These are phyloP conservation scores for Mimosa pudica DNA, from an alignment of 306 rosid genomes.

Conservation along the genomic window DNA sequence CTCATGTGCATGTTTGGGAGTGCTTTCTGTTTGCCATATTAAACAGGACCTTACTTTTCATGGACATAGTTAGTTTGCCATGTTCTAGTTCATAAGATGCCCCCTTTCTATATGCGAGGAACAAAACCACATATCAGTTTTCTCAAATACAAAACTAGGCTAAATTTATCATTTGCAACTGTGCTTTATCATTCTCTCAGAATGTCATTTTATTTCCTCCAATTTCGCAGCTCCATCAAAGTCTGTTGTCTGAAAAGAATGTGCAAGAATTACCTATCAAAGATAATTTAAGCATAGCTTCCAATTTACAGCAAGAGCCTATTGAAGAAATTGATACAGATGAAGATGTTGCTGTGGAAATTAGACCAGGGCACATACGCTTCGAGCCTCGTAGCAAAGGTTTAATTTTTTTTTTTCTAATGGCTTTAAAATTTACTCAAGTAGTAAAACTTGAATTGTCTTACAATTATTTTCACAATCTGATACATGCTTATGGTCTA, in stretches of 20 bases:
- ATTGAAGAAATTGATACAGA: constrained; percentile 58
- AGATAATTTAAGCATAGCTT: constrained; percentile 33
- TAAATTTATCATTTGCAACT: not conserved
- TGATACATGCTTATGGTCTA: constrained; percentile 43
- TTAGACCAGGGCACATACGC: constrained; percentile 96
- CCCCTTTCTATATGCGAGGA: constrained; percentile 16
- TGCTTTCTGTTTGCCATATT: constrained; percentile 20
- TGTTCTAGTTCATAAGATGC: constrained; percentile 32
- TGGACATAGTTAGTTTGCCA: constrained; percentile 7
- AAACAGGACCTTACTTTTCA: constrained; percentile 2
- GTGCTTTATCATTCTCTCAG: constrained; percentile 13
- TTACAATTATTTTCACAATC: constrained; percentile 32
- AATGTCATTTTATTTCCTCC: constrained; percentile 27
- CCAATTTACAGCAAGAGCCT: constrained; percentile 47
- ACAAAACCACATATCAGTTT: constrained; percentile 25
- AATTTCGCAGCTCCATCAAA: constrained; percentile 53
- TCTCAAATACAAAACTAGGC: constrained; percentile 27
- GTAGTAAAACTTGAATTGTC: constrained; percentile 16
- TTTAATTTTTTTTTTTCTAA: constrained; percentile 25
- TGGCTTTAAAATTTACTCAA: constrained; percentile 8
- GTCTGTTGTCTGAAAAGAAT: constrained; percentile 41
- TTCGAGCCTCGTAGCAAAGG: constrained; percentile 72
- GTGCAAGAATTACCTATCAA: constrained; percentile 45
- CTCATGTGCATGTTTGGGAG: constrained; percentile 17
- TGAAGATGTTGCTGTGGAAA: constrained; percentile 70